phyloP scores from a whole-genome alignment of 352 stramenopile species.

The Phytophthora citrophthora region DNA sequence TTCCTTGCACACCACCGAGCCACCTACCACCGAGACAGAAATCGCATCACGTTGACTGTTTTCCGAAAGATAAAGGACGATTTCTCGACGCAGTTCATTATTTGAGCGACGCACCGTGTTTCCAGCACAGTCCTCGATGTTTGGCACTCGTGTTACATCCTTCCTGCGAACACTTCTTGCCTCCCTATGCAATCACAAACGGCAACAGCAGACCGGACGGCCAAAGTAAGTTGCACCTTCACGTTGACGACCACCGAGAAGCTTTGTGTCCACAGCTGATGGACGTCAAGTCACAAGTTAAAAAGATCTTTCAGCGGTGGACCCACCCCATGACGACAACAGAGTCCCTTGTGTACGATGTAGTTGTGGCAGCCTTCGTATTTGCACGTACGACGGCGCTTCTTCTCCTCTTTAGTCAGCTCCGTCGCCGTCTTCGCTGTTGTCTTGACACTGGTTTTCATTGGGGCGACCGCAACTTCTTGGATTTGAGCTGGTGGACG shows the following conservation, averaged over 20 bases:
- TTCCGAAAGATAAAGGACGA: not conserved
- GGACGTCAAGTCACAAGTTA: not conserved
- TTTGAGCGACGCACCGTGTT: constrained; percentile 23
- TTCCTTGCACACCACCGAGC: constrained; percentile 41
- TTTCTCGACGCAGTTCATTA: not conserved
- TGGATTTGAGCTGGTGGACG: constrained; percentile 2
- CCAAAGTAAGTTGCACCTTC: not conserved
- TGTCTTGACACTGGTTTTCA: not conserved
- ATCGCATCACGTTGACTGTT: not conserved
- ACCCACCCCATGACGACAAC: constrained; percentile 48
- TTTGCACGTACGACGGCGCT: constrained; percentile 41
- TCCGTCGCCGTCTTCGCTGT: not conserved
- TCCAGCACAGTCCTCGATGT: constrained; percentile 50
- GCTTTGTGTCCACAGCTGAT: not conserved
- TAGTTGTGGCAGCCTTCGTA: constrained; percentile 54
- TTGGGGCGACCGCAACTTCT: constrained; percentile 1
- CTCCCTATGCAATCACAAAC: constrained; percentile 30
- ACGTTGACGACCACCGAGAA: not conserved
- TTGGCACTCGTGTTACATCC: constrained; percentile 57
- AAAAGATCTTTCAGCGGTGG: not conserved
- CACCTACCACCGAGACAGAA: not conserved
- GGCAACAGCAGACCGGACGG: not conserved
- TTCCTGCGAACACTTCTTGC: constrained; percentile 51
- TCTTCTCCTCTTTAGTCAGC: constrained; percentile 44
- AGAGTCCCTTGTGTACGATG: constrained; percentile 53